A percentile compares a stretch with the other conserved stretches of the same genome.
These are phyloP conservation scores for Ascoidea asiatica DNA, from an alignment of 805 yeast genomes.

Conservation along the genomic window DNA sequence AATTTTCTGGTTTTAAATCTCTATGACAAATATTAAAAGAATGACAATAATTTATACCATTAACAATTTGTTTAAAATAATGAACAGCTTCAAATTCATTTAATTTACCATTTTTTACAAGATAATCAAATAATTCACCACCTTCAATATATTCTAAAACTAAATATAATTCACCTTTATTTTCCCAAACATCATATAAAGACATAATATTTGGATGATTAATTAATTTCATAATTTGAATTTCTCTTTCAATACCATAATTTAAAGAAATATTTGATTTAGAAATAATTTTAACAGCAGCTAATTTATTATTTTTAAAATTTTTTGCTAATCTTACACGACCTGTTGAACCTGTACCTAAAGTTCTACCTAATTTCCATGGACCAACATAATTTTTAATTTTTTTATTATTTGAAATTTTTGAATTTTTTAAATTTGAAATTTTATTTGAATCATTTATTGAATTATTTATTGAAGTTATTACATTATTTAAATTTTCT, in stretches of 20 bases:
- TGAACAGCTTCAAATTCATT: slow-evolving; percentile 83
- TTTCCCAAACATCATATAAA: slow-evolving; percentile 79
- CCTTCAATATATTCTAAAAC: slow-evolving; percentile 95
- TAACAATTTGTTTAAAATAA: slow-evolving; percentile 77
- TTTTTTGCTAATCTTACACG: slow-evolving; percentile 88
- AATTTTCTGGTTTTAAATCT: slow-evolving; percentile 74
- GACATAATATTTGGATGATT: slow-evolving; percentile 72
- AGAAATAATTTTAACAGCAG: slow-evolving; percentile 95
- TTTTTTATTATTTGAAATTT: slow-evolving; percentile 9
- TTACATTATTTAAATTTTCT: not conserved
- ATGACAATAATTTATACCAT: slow-evolving; percentile 76
- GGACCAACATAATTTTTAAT: slow-evolving; percentile 49
- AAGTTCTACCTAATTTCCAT: slow-evolving; percentile 89
- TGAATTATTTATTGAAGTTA: not conserved
- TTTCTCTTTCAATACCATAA: slow-evolving; percentile 78
- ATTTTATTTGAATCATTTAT: slow-evolving; percentile 3
- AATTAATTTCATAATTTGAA: slow-evolving; percentile 71
- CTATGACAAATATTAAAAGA: slow-evolving; percentile 81
- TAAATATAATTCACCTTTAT: slow-evolving; percentile 67
- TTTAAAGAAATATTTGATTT: slow-evolving; percentile 53
- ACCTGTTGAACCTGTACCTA: slow-evolving; percentile 96
- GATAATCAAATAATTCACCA: slow-evolving; percentile 87
- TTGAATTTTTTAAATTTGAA: slow-evolving; percentile 4
- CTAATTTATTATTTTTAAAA: slow-evolving; percentile 69
- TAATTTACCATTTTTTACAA: slow-evolving; percentile 78